Percentiles rank a stretch among this genome's conserved stretches.
These are phyloP conservation scores for Erysimum pusillum DNA, from an alignment of 441 rosid species.

Conservation along the genomic window DNA sequence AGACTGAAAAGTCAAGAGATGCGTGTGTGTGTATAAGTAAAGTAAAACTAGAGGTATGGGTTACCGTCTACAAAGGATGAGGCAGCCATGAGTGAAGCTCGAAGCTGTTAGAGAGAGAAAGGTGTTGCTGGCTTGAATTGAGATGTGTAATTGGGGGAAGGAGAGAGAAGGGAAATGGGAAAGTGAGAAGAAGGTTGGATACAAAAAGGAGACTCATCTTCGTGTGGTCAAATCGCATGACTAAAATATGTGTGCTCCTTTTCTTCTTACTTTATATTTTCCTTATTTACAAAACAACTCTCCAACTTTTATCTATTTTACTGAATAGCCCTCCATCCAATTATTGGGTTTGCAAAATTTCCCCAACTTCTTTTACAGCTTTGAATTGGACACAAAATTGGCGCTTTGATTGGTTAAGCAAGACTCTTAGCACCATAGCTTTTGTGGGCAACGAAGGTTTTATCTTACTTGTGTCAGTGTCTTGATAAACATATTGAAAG, in stretches of 20 bases:
- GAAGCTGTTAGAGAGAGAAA: conserved; percentile 18
- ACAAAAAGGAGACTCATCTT: conserved; percentile 28
- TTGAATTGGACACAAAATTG: conserved; percentile 82
- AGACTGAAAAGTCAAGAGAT: conserved; percentile 4
- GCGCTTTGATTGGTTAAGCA: conserved; percentile 51
- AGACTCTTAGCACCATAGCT: too few species aligned
- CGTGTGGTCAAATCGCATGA: conserved; percentile 43
- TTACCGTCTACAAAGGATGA: conserved; percentile 44
- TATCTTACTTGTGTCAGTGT: conserved; percentile 79
- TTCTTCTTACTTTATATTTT: conserved; percentile 18
- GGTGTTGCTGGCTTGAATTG: background rate
- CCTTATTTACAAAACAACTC: conserved; percentile 12
- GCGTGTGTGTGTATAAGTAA: background rate
- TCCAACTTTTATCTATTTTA: conserved; percentile 14
- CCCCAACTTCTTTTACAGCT: conserved; percentile 72
- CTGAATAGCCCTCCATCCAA: background rate
- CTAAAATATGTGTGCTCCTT: conserved; percentile 27
- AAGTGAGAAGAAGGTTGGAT: conserved; percentile 42
- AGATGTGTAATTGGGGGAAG: conserved; percentile 36
- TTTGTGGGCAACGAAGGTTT: conserved; percentile 83
- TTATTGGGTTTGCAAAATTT: background rate
- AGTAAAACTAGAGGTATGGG: background rate
- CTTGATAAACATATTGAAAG: conserved; percentile 62
- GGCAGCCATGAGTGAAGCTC: conserved; percentile 47
- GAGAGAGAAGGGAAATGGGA: conserved; percentile 39